Base-by-base conservation (phyloP, 352 stramenopile species). In the Hyaloperonospora arabidopsidis region DNA sequence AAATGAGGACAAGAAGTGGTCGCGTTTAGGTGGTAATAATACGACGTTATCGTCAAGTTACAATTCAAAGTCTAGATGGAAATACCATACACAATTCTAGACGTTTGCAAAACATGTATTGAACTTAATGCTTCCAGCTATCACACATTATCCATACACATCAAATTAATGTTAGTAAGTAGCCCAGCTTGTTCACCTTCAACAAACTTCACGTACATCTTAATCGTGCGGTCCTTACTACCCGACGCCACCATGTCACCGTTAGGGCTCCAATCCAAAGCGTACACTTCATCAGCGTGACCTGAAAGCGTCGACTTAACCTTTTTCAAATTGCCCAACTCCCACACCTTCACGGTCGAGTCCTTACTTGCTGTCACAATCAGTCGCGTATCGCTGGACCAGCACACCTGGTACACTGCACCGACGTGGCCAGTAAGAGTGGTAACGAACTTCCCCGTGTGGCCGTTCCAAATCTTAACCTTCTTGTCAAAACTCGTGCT, bases 401-500 rank as follows among this genome's bases (percentile, higher is more conserved):
- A 96, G 63, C 84, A 92, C 49, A 94, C 95, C 72, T 98, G 95
- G 74, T 99, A 99, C 38, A 99, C 97, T 12, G 97, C 92, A 43
- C 95, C 96, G 2, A 99, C 97, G 73, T 99, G 97, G 54, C 97
- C 97, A 6, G 79, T 98, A 7, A 99, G 69, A 40, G 97, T 99
- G 22, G 86, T 81, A 1, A 99, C 54, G 65, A 99, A 99, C 51
- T 89, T 96, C 36, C 97, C 97, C 0, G 87, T 98, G 46, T 93
- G 84, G 22, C 97, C 97, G 74, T 98, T 98, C 97, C 97, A 99
- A 38, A 99, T 86, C 72, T 99, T 99, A 45, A 99, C 90, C 74
- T 99, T 99, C 72, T 99, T 99, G 72, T 99, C 97, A 65, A 99
- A 99, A 41, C 93, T 98, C 3, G 95, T 96, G 50, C 84, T 97